Evolutionary conservation across 1,284 basidiomycete species (phyloP), one percentile per base, ranked within the genome.

Genomic region (Malassezia brasiliensis): DNA sequence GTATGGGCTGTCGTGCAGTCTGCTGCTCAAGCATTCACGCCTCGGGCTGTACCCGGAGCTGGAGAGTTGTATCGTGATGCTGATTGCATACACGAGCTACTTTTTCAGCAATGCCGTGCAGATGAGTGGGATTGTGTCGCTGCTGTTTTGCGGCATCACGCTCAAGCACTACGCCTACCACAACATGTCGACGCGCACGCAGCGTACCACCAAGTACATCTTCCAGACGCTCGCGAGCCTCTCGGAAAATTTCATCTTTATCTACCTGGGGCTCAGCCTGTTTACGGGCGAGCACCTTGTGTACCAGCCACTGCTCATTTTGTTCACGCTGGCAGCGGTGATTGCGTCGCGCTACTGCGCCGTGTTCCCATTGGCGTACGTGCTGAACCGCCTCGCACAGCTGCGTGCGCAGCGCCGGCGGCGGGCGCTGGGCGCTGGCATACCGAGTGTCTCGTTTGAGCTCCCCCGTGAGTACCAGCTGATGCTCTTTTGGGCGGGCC

Each of bases 81-180:
- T 99, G 22, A 86, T 86, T 58, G 93, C 94, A 9, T 98, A 96
- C 77, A 96, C 89, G 3, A 90, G 86, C 78, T 99, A 98, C 79
- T 99, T 99, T 79, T 94, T 99, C 80, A 91, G 89, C 37, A 98
- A 90, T 65, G 90, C 89, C 6, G 77, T 93, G 47, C 83, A 83
- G 47, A 90, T 96, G 88, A 90, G 88, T 63, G 40, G 94, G 47
- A 96, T 98, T 76, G 93, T 98, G 38, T 96, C 91, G 0, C 83
- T 98, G 30, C 83, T 98, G 34, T 96, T 99, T 79, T 98, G 93
- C 75, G 93, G 93, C 58, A 96, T 99, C 76, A 99, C 93, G 0
- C 82, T 99, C 68, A 98, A 98, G 77, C 94, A 98, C 76, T 98
- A 99, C 71, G 93, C 93, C 3, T 96, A 96, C 75, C 91, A 96